Base-by-base conservation (phyloP, 352 stramenopile species). In the Elongisporangium anandrum region DNA sequence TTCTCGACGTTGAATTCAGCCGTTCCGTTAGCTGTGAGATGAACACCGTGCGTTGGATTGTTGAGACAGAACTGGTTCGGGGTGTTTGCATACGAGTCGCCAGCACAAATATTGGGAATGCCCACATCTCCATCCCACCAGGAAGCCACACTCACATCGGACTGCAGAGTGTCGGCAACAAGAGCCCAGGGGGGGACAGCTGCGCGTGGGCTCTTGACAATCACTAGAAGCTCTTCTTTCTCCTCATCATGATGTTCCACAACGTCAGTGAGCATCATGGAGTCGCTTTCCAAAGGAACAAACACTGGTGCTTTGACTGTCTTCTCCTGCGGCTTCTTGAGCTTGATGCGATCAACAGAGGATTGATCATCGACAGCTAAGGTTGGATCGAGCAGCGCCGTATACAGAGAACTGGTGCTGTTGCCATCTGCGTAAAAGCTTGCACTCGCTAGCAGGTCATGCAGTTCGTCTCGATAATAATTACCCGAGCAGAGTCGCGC, bases 91-190 rank as follows among this genome's bases (percentile, higher is more conserved):
- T 76, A 94, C 8, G 77, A 61, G 41, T 94, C 84, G 9, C 81
- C 82, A 3, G 79, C 84, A 49, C 84, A 94, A 47, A 94, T 82
- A 41, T 69, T 90, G 1, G 84, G 81, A 29, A 87, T 89, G 1
- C 84, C 84, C 26, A 75, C 90, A 53, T 69, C 77, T 6, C 76
- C 75, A 54, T 94, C 84, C 84, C 81, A 92, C 84, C 84, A 94
- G 23, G 78, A 85, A 15, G 84, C 84, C 22, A 92, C 81, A 57
- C 84, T 94, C 47, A 94, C 47, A 55, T 94, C 84, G 1, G 75
- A 80, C 23, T 66, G 65, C 5, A 92, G 58, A 39, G 69, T 59
- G 4, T 82, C 71, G 1, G 81, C 70, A 15, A 88, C 64, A n/a
- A 94, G 54, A 6, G 72, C 64, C 84, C 84, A 94, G 0, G 84